Conservation (phyloP, 306 rosid genomes). For the Purshia tridentata region DNA sequence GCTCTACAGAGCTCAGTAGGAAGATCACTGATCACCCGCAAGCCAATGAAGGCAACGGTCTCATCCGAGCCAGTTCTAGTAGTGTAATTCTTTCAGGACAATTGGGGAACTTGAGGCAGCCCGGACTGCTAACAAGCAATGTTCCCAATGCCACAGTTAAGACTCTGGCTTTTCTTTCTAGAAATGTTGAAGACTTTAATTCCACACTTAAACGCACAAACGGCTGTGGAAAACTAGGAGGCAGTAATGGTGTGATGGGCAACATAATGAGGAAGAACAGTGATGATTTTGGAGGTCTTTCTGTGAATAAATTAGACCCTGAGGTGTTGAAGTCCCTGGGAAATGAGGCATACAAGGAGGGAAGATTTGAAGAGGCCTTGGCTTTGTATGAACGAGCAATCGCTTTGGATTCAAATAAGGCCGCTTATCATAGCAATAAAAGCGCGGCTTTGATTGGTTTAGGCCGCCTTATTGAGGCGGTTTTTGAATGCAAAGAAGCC, state of each 20-base stretch:
- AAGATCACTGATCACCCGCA: conserved; percentile 31
- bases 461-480: conserved; percentile 57
- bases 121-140: conserved; percentile 40
- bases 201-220: conserved; percentile 18
- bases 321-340: conserved; percentile 79
- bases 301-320: conserved; percentile 51
- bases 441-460: conserved; percentile 79
- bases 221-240: conserved; percentile 21
- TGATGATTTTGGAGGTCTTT: conserved; percentile 42
- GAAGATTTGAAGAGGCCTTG: conserved; percentile 71
- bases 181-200: conserved; percentile 29
- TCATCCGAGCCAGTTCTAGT: conserved; percentile 26
- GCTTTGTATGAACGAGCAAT: conserved; percentile 70
- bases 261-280: conserved; percentile 69
- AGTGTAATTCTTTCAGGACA: conserved; percentile 19
- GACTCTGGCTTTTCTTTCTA: conserved; percentile 28
- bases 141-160: conserved; percentile 43
- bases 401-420: conserved; percentile 61
- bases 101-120: conserved; percentile 45
- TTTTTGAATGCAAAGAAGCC: conserved; percentile 71
- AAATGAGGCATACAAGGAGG: conserved; percentile 74
- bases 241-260: conserved; percentile 50
- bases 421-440: conserved; percentile 73
- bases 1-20: conserved; percentile 43
- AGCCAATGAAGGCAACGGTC: conserved; percentile 36